Percentiles rank a stretch among this genome's conserved stretches.
phyloP scores from a whole-genome alignment of 768 basidiomycete species.

The Boletus reticulatus region DNA sequence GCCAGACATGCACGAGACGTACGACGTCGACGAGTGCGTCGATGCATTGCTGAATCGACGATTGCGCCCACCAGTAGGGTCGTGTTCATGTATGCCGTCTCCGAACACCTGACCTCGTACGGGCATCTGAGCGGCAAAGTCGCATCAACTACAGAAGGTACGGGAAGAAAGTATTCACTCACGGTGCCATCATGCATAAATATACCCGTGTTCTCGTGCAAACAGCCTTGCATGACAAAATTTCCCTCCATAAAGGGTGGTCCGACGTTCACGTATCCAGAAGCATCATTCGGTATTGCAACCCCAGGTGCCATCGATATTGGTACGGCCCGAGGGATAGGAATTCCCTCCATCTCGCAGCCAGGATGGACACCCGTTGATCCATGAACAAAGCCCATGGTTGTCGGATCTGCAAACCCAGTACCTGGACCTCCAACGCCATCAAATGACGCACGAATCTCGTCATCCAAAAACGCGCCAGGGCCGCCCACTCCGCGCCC shows the following conservation, averaged over 20 bases:
- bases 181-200: constrained; percentile 1
- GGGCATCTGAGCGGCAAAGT: background rate
- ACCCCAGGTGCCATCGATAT: background rate
- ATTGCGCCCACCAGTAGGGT: background rate
- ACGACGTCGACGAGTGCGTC: constrained; percentile 15
- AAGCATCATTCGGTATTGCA: background rate
- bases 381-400: background rate
- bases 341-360: constrained; percentile 1
- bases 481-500: background rate
- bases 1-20: constrained; percentile 20
- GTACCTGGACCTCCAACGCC: background rate
- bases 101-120: constrained; percentile 1
- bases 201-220: background rate
- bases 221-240: background rate
- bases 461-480: constrained; percentile 17
- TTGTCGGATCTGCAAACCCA: background rate
- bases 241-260: background rate
- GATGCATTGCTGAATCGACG: constrained; percentile 23
- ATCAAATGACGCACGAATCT: constrained; percentile 21
- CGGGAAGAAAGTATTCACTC: background rate
- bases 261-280: background rate
- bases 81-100: background rate
- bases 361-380: background rate
- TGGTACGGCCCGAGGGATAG: constrained; percentile 5
- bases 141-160: background rate